Base-by-base conservation (phyloP, 306 rosid species). In the Pyrus communis region DNA sequence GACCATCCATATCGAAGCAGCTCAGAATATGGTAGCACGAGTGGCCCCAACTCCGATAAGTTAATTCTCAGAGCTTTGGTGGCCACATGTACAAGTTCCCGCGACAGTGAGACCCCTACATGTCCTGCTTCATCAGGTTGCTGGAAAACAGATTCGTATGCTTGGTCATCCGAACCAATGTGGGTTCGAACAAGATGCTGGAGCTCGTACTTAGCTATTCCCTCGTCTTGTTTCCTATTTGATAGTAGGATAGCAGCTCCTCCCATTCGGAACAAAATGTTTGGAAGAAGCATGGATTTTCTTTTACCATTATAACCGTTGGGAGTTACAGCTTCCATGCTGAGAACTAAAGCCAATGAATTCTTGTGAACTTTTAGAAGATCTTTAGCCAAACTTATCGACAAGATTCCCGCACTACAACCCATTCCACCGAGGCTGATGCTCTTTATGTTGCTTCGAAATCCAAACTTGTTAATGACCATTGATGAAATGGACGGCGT, bases 341-440 rank as follows among this genome's bases (percentile, higher is more conserved):
- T 86, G 54, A 89, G 80, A 71, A 93, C 86, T 74, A 89, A 81
- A 75, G 91, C 96, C 65, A 81, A 59, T 0, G 93, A 89, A 60
- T 85, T 82, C 42, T 84, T 82, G 51, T 91, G 89, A 69, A 93
- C 87, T 86, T 42, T 83, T 12, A 84, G 77, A 33, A 91, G 89
- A 80, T 88, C 96, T 83, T 81, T 87, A 8, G 87, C 93, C 77
- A 88, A 75, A 80, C 81, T 78, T 69, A 89, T 77, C 5, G 97
- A 87, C 78, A 86, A 70, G 72, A 89, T 65, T 55, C 93, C 93
- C 21, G 96, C 97, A 69, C 97, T 91, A 74, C 92, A 91, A 17
- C 93, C 97, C 93, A 88, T 93, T 70, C 96, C 96, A 70, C 91
- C 71, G 33, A 89, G 84, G 81, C 77, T 87, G 54, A 84, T 71